Evolutionary conservation across 371 early-diverging fungal species (phyloP), one percentile per base, ranked within the genome.

Genomic region (Parasitella parasitica): DNA sequence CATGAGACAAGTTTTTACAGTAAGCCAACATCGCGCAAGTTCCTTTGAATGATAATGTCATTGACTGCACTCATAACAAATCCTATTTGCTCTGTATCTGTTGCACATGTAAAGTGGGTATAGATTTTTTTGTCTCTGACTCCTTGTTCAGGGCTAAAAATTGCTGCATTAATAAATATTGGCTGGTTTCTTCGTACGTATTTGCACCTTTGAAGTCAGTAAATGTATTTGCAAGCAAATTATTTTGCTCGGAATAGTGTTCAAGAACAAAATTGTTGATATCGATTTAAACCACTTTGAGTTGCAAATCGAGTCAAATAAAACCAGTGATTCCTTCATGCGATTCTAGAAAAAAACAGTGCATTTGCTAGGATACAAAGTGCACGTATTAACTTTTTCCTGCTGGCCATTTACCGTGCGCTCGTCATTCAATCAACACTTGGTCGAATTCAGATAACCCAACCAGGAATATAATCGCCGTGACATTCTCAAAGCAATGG

Each of bases 301-400:
- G 74, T 97, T 97, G 78, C 96, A 95, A 73, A 97, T 94, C 4
- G 95, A 95, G 70, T 97, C 95, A 69, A 96, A 97, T 58, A 97
- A 79, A 4, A 95, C 92, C 71, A 97, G 77, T 11, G 96, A 93
- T 80, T 97, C 97, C 57, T 94, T 91, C 95, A 97, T 96, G 48
- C 97, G 93, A 79, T 97, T 96, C 86, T 91, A 75, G 22, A 28
- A 2, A 4, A 22, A 0, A 30, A 32, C 2, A 4, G 12, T 7
- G 18, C 8, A 18, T 38, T 41, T 43, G 6, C 11, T 32, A 32
- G 32, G 32, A 32, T 8, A 32, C n/a, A n/a, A n/a, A n/a, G n/a
- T n/a, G n/a, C n/a, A n/a, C n/a, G n/a, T n/a, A n/a, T n/a, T n/a
- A n/a, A n/a, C n/a, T n/a, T n/a, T 4, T 34, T 34, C 34, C 34